Conservation (phyloP, 768 basidiomycete genomes). For the Amanita brunnescens region DNA sequence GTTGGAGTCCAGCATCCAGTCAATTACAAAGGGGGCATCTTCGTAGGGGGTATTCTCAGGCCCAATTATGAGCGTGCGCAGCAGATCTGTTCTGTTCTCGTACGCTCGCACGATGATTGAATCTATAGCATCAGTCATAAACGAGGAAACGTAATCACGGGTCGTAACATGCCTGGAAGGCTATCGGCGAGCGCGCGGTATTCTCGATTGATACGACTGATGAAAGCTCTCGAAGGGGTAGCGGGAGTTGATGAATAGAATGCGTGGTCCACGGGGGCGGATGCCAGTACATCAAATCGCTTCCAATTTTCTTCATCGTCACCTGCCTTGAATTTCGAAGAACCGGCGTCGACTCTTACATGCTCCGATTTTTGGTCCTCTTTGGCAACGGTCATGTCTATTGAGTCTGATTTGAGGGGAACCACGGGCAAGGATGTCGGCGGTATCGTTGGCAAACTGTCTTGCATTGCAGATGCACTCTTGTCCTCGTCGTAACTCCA, state of each 20-base stretch:
- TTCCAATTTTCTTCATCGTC: slow-evolving; percentile 40
- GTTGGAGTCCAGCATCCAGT: slow-evolving; percentile 82
- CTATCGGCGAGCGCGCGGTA: slow-evolving; percentile 73
- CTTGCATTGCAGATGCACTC: neutral
- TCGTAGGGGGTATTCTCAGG: slow-evolving; percentile 94
- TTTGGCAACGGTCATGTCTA: neutral
- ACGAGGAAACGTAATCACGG: neutral
- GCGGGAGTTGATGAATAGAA: slow-evolving; percentile 55
- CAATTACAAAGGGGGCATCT: slow-evolving; percentile 91
- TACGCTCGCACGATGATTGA: slow-evolving; percentile 86
- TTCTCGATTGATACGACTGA: slow-evolving; percentile 71
- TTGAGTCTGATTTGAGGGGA: neutral
- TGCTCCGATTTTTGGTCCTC: neutral
- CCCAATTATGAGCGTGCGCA: slow-evolving; percentile 85
- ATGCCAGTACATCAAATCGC: slow-evolving; percentile 71
- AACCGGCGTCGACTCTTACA: neutral
- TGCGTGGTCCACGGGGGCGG: slow-evolving; percentile 76
- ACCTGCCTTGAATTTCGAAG: slow-evolving; percentile 9
- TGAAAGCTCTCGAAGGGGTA: slow-evolving; percentile 65
- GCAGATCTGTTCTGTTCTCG: slow-evolving; percentile 81
- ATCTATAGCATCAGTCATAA: slow-evolving; percentile 33
- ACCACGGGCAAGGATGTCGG: neutral
- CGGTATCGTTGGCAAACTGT: neutral
- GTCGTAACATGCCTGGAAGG: slow-evolving; percentile 59
- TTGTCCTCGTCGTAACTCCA: neutral